Base-by-base conservation (phyloP, 1,284 basidiomycete genomes). In the Lentinula novae-zelandiae region DNA sequence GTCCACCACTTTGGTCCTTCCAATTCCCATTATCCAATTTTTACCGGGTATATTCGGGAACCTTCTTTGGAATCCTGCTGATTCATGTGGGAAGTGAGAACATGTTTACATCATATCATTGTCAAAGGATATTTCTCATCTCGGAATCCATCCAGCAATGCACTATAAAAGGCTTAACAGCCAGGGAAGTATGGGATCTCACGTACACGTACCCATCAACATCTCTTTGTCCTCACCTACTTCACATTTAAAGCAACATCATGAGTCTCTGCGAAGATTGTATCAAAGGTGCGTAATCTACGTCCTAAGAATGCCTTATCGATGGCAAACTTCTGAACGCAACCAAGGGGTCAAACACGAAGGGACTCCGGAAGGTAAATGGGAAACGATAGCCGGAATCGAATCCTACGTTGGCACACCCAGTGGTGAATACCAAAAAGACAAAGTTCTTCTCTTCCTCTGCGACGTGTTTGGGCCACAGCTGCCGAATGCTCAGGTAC, bases 401-500 rank as follows among this genome's bases (percentile, higher is more conserved):
- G 70, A 79, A n/a, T 75, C 73, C 54, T 84, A 85, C 64, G 75
- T 83, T 57, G 79, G 79, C 5, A 78, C 77, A 5, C 82, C 82
- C 5, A 67, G 69, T 7, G 70, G 63, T 10, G 78, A 80, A 60
- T 81, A 80, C 62, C 71, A 77, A 17, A 82, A 81, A 68, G 78
- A 82, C 68, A 82, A 82, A 68, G 82, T 78, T 31, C 63, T 87
- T 61, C 72, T 83, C n/a, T 81, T 78, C 72, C 69, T 86, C 34
- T 66, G 76, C 27, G 83, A 85, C 66, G 75, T 79, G 50, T 84
- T 83, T 63, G 83, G 83, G 33, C 39, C 55, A 27, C 53, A 62
- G 27, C 42, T 63, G 5, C 34, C 33, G 17, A 53, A 34, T 34
- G 33, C 51, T 38, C 51, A 36, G 34, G 34, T 39, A 15, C 33